phyloP scores from a whole-genome alignment of 805 yeast species.

The Metschnikowia bowlesiae region DNA sequence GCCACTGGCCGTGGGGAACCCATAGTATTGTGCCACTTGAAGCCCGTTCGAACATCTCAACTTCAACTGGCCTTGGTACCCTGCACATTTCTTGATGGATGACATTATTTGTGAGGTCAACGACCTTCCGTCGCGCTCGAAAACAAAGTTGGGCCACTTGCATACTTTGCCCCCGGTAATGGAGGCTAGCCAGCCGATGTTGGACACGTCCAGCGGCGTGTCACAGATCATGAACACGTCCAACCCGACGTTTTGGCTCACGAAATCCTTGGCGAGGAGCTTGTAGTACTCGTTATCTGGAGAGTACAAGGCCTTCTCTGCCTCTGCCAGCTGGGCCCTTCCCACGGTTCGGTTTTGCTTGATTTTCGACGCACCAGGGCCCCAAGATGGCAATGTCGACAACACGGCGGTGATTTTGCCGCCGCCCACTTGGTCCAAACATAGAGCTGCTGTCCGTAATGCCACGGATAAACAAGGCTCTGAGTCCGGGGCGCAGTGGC shows the following conservation, averaged over 20 bases:
- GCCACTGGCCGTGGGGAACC: conserved; percentile 32
- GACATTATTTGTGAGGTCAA: conserved; percentile 58
- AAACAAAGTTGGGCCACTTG: conserved; percentile 62
- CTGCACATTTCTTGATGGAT: conserved; percentile 49
- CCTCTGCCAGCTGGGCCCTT: conserved; percentile 38
- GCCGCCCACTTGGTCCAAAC: conserved; percentile 64
- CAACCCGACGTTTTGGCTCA: conserved; percentile 60
- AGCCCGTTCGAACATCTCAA: conserved; percentile 85
- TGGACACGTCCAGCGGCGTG: conserved; percentile 66
- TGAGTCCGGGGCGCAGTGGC: conserved; percentile 37
- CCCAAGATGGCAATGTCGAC: conserved; percentile 71
- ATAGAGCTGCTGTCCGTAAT: conserved; percentile 58
- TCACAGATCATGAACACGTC: conserved; percentile 70
- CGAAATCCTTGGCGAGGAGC: conserved; percentile 52
- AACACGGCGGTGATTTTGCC: conserved; percentile 76
- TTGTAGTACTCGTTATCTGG: conserved; percentile 61
- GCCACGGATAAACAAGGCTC: conserved; percentile 83
- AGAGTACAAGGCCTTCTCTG: conserved; percentile 48
- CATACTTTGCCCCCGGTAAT: conserved; percentile 68
- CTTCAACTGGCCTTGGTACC: conserved; percentile 78
- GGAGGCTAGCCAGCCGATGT: conserved; percentile 61
- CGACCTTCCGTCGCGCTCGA: conserved; percentile 64
- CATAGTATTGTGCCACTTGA: conserved; percentile 73
- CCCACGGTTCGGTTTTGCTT: conserved; percentile 39
- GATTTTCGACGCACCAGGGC: conserved; percentile 64